These are phyloP conservation scores for Cercophora newfieldiana DNA, from an alignment of 495 filamentous ascomycete genomes.

Conservation along the genomic window DNA sequence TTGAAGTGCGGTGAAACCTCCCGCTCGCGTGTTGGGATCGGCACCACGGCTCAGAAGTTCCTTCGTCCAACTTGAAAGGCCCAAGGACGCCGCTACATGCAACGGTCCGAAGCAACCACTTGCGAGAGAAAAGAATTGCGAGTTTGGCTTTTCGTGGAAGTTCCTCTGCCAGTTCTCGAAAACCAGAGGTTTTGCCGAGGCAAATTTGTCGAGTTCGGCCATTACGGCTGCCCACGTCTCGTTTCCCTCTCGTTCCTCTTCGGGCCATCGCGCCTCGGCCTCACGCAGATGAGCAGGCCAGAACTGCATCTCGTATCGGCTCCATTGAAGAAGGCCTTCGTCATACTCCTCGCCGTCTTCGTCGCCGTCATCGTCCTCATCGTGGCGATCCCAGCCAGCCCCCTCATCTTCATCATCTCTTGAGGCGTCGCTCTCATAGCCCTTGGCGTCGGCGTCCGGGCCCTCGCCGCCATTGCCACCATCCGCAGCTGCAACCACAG, in stretches of 20 bases:
- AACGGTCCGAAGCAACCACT: slow-evolving; percentile 14
- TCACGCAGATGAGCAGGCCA: slow-evolving; percentile 25
- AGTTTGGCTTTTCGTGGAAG: background rate
- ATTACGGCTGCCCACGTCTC: slow-evolving; percentile 21
- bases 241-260: slow-evolving; percentile 21
- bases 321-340: background rate
- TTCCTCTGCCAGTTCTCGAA: slow-evolving; percentile 24
- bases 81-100: slow-evolving; percentile 23
- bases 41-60: slow-evolving; percentile 21
- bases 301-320: slow-evolving; percentile 26
- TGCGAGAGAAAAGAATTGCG: background rate
- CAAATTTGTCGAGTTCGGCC: slow-evolving; percentile 29
- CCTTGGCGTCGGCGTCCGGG: background rate
- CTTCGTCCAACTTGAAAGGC: slow-evolving; percentile 16
- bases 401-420: background rate
- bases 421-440: slow-evolving; percentile 16
- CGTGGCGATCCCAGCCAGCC: background rate
- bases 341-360: background rate
- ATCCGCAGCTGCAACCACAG: background rate
- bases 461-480: background rate
- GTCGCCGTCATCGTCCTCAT: background rate
- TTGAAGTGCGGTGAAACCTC: slow-evolving; percentile 47
- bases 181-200: background rate
- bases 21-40: slow-evolving; percentile 17
- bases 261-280: slow-evolving; percentile 23